Evolutionary conservation across 371 early-diverging fungal species (phyloP).

Genomic region (Syncephalis plumigaleata): DNA sequence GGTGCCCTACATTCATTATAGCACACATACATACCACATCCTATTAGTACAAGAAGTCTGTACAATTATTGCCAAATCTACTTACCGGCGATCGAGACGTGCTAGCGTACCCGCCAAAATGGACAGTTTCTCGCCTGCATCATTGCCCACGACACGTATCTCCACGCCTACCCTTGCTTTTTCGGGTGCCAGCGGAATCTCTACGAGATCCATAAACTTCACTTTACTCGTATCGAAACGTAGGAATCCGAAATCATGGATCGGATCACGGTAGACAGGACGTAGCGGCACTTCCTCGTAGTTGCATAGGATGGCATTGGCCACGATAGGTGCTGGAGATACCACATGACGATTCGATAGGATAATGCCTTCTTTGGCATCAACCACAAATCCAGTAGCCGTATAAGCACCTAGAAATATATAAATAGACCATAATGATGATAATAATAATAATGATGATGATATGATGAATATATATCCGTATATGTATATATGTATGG

Average conservation of each 20-base stretch:
- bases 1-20: constrained; percentile 29
- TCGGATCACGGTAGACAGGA: constrained; percentile 71
- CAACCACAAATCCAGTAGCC: constrained; percentile 91
- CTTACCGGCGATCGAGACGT: constrained; percentile 38
- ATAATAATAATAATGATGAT: too few species aligned
- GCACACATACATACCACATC: too few species aligned
- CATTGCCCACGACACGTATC: constrained; percentile 68
- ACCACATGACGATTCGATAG: constrained; percentile 89
- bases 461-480: too few species aligned
- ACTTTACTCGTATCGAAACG: constrained; percentile 64
- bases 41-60: too few species aligned
- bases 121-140: constrained; percentile 68
- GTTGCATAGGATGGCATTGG: constrained; percentile 73
- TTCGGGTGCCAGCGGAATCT: constrained; percentile 54
- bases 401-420: constrained; percentile 37
- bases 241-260: constrained; percentile 66
- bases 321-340: constrained; percentile 79
- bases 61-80: too few species aligned
- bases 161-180: constrained; percentile 62
- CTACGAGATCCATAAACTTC: constrained; percentile 46
- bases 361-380: constrained; percentile 69
- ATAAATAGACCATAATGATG: neutral
- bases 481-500: too few species aligned
- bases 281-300: constrained; percentile 81
- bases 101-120: constrained; percentile 66